Evolutionary conservation across 331 rosid species (phyloP).

Genomic region (Pyrus hybrid): DNA sequence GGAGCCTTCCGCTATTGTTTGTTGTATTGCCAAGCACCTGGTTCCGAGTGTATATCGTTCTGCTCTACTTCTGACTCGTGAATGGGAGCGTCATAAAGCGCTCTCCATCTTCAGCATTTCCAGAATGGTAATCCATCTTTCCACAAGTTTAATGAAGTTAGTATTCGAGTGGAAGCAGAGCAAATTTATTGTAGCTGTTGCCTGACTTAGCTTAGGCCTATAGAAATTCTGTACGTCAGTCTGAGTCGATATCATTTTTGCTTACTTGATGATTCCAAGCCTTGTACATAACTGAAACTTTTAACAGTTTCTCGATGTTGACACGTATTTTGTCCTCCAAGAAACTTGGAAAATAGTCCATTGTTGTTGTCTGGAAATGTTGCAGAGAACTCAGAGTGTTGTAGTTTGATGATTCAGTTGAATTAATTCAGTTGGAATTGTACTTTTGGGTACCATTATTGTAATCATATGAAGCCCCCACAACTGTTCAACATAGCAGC

Average conservation of each 20-base stretch:
- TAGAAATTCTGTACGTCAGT: background rate
- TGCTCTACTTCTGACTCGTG: constrained; percentile 12
- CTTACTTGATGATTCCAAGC: background rate
- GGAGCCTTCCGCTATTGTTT: constrained; percentile 5
- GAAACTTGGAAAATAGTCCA: background rate
- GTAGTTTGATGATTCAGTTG: background rate
- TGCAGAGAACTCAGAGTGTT: background rate
- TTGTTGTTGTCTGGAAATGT: background rate
- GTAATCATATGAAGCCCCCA: background rate
- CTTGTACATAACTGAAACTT: background rate
- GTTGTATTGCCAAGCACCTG: constrained; percentile 6
- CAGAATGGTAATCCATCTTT: constrained; percentile 9
- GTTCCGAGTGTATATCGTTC: constrained; percentile 13
- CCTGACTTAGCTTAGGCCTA: background rate
- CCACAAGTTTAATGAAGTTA: background rate
- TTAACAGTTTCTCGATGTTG: background rate
- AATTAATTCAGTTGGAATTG: background rate
- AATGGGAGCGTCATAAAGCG: background rate
- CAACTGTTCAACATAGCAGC: background rate
- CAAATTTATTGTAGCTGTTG: background rate
- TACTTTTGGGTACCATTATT: background rate
- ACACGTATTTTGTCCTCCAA: background rate
- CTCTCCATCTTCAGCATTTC: constrained; percentile 13
- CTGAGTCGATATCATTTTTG: background rate
- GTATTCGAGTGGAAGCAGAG: background rate